Evolutionary conservation across 106 monocot species (phyloP).

Genomic region (Triglochin maritima): DNA sequence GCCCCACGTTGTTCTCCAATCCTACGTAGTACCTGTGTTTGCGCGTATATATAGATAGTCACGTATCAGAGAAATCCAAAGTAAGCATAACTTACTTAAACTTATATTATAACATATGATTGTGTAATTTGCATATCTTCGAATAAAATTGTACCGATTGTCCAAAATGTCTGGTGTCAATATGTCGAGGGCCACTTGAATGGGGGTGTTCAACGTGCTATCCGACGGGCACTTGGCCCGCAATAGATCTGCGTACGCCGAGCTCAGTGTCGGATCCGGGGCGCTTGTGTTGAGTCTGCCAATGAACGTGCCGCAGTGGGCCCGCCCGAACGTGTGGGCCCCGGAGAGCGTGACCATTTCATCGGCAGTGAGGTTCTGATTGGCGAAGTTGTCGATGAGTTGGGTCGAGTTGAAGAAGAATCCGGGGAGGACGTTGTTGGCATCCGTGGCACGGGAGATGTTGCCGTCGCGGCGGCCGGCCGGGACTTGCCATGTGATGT

Average conservation of each 20-base stretch:
- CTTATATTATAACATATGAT: no score
- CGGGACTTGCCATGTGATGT: slow-evolving; percentile 7
- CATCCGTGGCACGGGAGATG: neutral
- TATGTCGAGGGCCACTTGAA: slow-evolving; percentile 29
- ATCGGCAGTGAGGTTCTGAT: slow-evolving; percentile 1
- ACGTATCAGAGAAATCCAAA: no score
- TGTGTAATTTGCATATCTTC: no score
- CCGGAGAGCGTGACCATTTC: slow-evolving; percentile 22
- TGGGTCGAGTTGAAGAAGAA: neutral
- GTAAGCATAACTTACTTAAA: no score
- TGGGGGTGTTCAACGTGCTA: neutral
- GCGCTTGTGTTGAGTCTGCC: neutral
- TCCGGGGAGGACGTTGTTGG: neutral
- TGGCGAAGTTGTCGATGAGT: neutral
- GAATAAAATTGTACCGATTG: neutral
- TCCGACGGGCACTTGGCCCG: slow-evolving; percentile 26
- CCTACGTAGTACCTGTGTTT: slow-evolving; percentile 2
- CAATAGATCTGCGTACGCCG: slow-evolving; percentile 19
- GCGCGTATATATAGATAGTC: neutral
- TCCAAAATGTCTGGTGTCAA: slow-evolving; percentile 29
- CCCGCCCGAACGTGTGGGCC: slow-evolving; percentile 5
- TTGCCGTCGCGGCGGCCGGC: slow-evolving; percentile 13
- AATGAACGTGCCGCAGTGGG: slow-evolving; percentile 4
- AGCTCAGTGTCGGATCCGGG: slow-evolving; percentile 24
- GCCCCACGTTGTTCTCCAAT: slow-evolving; percentile 8